A percentile compares a stretch with the other conserved stretches of the same genome.
These are phyloP conservation scores for Apiospora koreana DNA, from an alignment of 2,329 filamentous ascomycete genomes.

Conservation along the genomic window DNA sequence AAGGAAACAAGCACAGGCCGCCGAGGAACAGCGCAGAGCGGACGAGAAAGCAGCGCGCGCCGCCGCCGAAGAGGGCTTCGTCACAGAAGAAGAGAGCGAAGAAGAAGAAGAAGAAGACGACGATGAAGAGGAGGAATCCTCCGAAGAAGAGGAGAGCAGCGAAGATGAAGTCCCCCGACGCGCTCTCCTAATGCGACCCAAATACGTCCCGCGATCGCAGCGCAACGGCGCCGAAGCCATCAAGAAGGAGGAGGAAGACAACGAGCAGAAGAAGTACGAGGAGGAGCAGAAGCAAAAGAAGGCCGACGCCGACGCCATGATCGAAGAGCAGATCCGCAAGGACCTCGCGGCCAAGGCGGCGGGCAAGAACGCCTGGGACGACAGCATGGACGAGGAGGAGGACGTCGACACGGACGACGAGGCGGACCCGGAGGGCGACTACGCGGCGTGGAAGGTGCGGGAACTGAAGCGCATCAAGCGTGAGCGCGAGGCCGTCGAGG, in stretches of 20 bases:
- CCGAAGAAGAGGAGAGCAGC: conserved; percentile 45
- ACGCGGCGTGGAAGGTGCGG: conserved; percentile 89
- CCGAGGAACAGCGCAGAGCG: conserved; percentile 48
- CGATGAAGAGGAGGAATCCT: conserved; percentile 34
- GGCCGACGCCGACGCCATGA: conserved; percentile 73
- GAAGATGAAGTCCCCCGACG: conserved; percentile 60
- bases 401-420: conserved; percentile 90
- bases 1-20: conserved; percentile 45
- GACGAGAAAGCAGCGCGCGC: conserved; percentile 51
- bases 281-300: conserved; percentile 66
- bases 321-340: conserved; percentile 86
- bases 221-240: conserved; percentile 38
- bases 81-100: conserved; percentile 54
- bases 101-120: conserved; percentile 34
- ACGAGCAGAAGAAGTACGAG: conserved; percentile 44
- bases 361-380: conserved; percentile 86
- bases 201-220: conserved; percentile 63
- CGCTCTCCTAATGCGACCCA: conserved; percentile 61
- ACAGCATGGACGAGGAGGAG: conserved; percentile 65
- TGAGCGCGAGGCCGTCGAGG: conserved; percentile 81
- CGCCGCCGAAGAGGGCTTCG: conserved; percentile 63
- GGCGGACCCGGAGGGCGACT: conserved; percentile 82
- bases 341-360: conserved; percentile 74
- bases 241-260: conserved; percentile 38
- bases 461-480: conserved; percentile 88